Conservation (phyloP, 2,329 filamentous ascomycete species). For the Cordyceps militaris region DNA sequence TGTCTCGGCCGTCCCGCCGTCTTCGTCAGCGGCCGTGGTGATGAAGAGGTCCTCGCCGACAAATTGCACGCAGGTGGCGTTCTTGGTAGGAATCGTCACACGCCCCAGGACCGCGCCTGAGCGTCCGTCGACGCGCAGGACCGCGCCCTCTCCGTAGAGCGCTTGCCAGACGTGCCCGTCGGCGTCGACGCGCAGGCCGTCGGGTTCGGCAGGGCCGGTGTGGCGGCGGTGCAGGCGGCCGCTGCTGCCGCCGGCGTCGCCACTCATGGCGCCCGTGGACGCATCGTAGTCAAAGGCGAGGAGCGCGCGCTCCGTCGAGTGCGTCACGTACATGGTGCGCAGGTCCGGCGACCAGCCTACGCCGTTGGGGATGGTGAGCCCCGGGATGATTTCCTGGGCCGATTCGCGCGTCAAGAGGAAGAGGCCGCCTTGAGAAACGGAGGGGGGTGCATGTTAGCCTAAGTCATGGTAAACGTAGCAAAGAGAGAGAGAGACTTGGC, state of each 20-base stretch:
- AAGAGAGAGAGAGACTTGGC: not conserved
- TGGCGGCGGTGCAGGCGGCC: conserved; percentile 68
- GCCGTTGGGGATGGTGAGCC: conserved; percentile 75
- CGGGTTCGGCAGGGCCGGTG: conserved; percentile 58
- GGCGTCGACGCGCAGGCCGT: conserved; percentile 77
- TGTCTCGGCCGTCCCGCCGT: conserved; percentile 52
- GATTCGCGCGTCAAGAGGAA: conserved; percentile 62
- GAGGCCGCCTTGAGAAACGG: conserved; percentile 48
- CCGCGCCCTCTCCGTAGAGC: conserved; percentile 69
- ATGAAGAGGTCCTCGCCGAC: conserved; percentile 69
- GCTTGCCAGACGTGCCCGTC: conserved; percentile 87
- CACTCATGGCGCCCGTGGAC: conserved; percentile 54
- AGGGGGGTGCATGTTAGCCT: conserved; percentile 11
- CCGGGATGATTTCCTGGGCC: conserved; percentile 51
- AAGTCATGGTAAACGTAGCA: not conserved
- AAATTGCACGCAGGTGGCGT: conserved; percentile 77
- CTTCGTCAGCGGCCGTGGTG: conserved; percentile 65
- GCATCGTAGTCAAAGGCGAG: conserved; percentile 67
- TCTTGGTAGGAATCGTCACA: conserved; percentile 67
- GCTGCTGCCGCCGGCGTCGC: conserved; percentile 59
- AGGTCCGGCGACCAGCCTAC: conserved; percentile 71
- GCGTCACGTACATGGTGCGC: conserved; percentile 74
- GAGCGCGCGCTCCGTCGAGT: conserved; percentile 65
- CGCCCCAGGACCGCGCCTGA: conserved; percentile 65
- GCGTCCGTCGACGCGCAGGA: conserved; percentile 62